phyloP scores from a whole-genome alignment of 192 early-diverging fungal species.

The Podochytrium sp. region DNA sequence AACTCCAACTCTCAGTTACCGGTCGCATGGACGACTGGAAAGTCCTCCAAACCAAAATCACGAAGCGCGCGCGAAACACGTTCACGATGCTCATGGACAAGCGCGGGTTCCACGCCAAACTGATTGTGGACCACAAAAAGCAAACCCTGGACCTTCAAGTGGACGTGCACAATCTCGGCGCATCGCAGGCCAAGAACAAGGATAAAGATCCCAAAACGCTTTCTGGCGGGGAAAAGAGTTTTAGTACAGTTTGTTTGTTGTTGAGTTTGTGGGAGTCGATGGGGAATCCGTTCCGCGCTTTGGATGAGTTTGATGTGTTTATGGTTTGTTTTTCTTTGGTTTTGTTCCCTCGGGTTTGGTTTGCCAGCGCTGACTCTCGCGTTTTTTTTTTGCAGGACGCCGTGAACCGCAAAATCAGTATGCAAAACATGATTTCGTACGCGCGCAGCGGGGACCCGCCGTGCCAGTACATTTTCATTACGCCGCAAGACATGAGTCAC shows the following conservation, averaged over 20 bases:
- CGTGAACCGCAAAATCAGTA: constrained; percentile 87
- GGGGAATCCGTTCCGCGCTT: constrained; percentile 85
- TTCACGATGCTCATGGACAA: constrained; percentile 76
- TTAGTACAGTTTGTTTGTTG: constrained; percentile 90
- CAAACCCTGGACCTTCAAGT: constrained; percentile 60
- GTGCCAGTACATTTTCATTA: constrained; percentile 94
- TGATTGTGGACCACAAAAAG: constrained; percentile 75
- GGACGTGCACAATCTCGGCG: constrained; percentile 22
- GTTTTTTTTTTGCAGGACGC: constrained; percentile 67
- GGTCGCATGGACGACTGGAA: constrained; percentile 67
- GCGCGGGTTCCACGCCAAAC: constrained; percentile 81
- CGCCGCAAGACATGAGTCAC: constrained; percentile 83
- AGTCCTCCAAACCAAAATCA: constrained; percentile 74
- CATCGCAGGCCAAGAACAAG: constrained; percentile 32
- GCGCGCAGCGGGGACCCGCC: constrained; percentile 63
- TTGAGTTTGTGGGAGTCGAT: constrained; percentile 93
- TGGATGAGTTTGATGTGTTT: constrained; percentile 99
- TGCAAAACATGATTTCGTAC: constrained; percentile 86
- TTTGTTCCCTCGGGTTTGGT: not conserved
- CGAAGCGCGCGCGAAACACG: constrained; percentile 69
- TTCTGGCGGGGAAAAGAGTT: constrained; percentile 98
- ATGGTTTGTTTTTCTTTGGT: constrained; percentile 61
- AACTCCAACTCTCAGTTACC: constrained; percentile 59
- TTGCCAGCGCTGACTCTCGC: too few relatives aligned
- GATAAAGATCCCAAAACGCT: constrained; percentile 89